These are phyloP conservation scores for Epichloe glyceriae DNA, from an alignment of 2,329 filamentous ascomycete genomes.

Conservation along the genomic window DNA sequence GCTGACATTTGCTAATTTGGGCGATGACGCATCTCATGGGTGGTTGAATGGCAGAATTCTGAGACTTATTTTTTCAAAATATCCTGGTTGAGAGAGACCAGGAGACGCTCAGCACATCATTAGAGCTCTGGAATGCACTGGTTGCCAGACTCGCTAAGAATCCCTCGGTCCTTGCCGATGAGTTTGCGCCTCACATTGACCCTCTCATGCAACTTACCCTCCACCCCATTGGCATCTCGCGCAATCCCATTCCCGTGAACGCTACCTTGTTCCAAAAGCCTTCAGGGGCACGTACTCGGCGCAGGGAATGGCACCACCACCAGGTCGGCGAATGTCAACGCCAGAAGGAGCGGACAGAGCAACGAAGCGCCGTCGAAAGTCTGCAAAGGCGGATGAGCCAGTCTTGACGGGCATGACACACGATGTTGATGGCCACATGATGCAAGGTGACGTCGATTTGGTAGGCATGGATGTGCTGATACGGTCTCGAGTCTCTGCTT, in stretches of 20 bases:
- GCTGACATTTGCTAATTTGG: conserved; percentile 82
- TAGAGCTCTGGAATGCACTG: conserved; percentile 77
- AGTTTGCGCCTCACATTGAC: conserved; percentile 63
- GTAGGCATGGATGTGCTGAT: conserved; percentile 83
- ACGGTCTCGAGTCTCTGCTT: conserved; percentile 76
- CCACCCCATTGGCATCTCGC: conserved; percentile 82
- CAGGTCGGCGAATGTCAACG: conserved; percentile 35
- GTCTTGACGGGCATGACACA: conserved; percentile 56
- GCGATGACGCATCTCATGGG: conserved; percentile 64
- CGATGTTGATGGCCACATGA: conserved; percentile 96
- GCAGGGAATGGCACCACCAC: conserved; percentile 29
- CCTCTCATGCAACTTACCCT: conserved; percentile 75
- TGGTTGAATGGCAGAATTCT: conserved; percentile 89
- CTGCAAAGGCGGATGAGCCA: conserved; percentile 65
- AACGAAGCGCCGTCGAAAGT: conserved; percentile 67
- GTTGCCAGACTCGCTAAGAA: conserved; percentile 55
- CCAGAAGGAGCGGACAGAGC: conserved; percentile 47
- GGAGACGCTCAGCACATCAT: conserved; percentile 65
- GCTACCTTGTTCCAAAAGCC: conserved; percentile 80
- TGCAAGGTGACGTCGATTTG: conserved; percentile 90
- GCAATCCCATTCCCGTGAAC: conserved; percentile 88
- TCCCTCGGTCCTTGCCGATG: conserved; percentile 51
- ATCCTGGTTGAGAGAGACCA: conserved; percentile 85
- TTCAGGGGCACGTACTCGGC: conserved; percentile 72
- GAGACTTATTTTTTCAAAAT: conserved; percentile 89